Conservation (phyloP, 345 rosid genomes). For the Limnanthes douglasii region DNA sequence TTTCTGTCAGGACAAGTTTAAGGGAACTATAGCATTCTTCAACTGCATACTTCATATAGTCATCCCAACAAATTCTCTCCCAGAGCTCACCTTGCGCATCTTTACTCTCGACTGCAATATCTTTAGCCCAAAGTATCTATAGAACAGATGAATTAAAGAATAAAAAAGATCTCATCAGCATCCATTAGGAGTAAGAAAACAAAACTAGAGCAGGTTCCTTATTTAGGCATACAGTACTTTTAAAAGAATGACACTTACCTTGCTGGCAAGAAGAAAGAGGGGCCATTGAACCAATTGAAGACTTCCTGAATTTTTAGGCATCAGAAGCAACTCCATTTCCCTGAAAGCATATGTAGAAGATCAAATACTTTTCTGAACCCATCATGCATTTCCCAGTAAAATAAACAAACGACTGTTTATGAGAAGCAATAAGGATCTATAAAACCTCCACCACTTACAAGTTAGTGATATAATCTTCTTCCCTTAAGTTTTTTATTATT, state of each 20-base stretch:
- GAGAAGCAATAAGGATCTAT: constrained; percentile 1
- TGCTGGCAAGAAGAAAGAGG: constrained; percentile 96
- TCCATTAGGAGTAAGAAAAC: neutral
- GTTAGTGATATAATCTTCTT: constrained; percentile 79
- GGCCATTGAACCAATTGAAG: constrained; percentile 91
- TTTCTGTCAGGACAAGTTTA: constrained; percentile 46
- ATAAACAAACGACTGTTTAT: neutral
- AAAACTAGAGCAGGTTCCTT: neutral
- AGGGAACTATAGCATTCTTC: constrained; percentile 66
- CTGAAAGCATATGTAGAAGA: constrained; percentile 33
- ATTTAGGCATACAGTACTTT: too few relatives aligned
- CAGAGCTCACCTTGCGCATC: constrained; percentile 72
- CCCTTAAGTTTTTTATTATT: constrained; percentile 70
- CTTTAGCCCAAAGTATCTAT: constrained; percentile 84
- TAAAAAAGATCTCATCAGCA: neutral
- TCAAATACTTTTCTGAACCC: too few relatives aligned
- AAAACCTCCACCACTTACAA: constrained; percentile 36
- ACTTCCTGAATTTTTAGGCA: constrained; percentile 86
- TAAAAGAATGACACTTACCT: constrained; percentile 30
- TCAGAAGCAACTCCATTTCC: constrained; percentile 84
- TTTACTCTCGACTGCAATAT: constrained; percentile 63
- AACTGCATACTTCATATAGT: constrained; percentile 92
- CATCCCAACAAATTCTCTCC: constrained; percentile 80
- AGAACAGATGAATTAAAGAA: neutral
- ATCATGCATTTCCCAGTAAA: too few relatives aligned